Base-by-base conservation (phyloP, 495 filamentous ascomycete species). In the Geopyxis carbonaria region DNA sequence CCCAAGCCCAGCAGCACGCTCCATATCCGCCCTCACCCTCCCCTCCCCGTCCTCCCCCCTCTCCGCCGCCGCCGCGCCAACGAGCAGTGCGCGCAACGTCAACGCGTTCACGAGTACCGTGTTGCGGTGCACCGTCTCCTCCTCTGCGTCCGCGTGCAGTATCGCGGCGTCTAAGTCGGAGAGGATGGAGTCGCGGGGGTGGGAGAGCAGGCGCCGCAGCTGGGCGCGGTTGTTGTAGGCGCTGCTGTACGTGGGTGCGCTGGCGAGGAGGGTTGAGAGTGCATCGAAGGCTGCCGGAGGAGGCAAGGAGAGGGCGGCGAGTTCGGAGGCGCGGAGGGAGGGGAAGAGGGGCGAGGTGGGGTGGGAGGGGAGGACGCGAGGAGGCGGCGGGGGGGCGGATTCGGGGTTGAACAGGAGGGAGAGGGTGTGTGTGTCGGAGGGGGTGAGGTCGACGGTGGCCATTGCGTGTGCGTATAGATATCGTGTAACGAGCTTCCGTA, bases 401-500 rank as follows among this genome's bases (percentile, higher is more conserved):
- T 86, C 82, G 9, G 78, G 76, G 45, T 89, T 80, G 50, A 79
- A 83, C 56, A 92, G 76, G 38, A 79, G 76, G 47, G 75, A 63
- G 29, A 89, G 72, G 44, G 87, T 71, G 23, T 72, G 66, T 43
- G 72, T 57, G 58, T 91, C 83, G 50, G 78, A 77, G 19, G 58
- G 57, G 39, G 75, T 76, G 20, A 92, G 72, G 23, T 63, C 53
- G 55, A 64, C 40, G 25, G 63, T 47, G 16, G 63, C 47, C 65
- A 75, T 68, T 20, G 47, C 59, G 34, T 51, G 40, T 27, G 30
- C 32, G 13, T 20, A 37, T 46, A 8, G 38, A n/a, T n/a, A n/a
- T n/a, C n/a, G n/a, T n/a, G n/a, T n/a, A n/a, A n/a, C n/a, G n/a
- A n/a, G n/a, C n/a, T n/a, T n/a, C n/a, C n/a, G n/a, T n/a, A n/a